Evolutionary conservation across 768 basidiomycete species (phyloP), one percentile per base, ranked within the genome.

Genomic region (Suillus spraguei): DNA sequence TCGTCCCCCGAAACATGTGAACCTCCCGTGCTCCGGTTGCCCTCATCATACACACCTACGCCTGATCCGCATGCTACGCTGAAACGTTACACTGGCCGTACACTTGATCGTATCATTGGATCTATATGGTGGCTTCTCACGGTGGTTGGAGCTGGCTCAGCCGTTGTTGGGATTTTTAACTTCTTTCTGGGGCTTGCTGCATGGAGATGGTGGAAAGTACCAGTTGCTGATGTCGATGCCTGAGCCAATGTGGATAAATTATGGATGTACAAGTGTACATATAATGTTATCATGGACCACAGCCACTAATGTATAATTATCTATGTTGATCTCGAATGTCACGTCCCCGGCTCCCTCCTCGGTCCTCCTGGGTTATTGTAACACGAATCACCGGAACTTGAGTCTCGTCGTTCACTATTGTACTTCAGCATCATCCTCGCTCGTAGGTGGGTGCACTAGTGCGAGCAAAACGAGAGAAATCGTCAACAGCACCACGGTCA

Each of bases 81-180:
- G 61, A 93, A 93, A 77, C 83, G 84, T 52, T 85, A 86, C 70
- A 73, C 76, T 0, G 95, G 95, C 3, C 84, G 87, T 42, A 67
- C 71, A 0, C 75, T 94, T 49, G 95, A 95, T 72, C 86, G 91
- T 63, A 63, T 88, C 47, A 74, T 97, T 60, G 97, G 97, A 11
- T 81, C 87, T 65, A 74, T 83, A 10, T 98, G 95, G 96, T 92
- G 85, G 81, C 47, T 90, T 11, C 74, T 96, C 65, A 82, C 87
- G 24, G 62, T 92, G 42, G 72, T 94, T 22, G 96, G 96, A 24
- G 89, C 89, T 28, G 94, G 94, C 28, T 89, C 89, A 22, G 80
- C 83, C 2, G 70, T 79, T n/a, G 71, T 93, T 62, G 93, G 92
- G 0, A 65, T 91, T 38, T 86, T 88, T 68, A 94, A 93, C 71